A percentile compares a stretch with the other conserved stretches of the same genome.
Evolutionary conservation across 495 filamentous ascomycete species (phyloP).

Genomic region (Xanthoparmelia taractica): DNA sequence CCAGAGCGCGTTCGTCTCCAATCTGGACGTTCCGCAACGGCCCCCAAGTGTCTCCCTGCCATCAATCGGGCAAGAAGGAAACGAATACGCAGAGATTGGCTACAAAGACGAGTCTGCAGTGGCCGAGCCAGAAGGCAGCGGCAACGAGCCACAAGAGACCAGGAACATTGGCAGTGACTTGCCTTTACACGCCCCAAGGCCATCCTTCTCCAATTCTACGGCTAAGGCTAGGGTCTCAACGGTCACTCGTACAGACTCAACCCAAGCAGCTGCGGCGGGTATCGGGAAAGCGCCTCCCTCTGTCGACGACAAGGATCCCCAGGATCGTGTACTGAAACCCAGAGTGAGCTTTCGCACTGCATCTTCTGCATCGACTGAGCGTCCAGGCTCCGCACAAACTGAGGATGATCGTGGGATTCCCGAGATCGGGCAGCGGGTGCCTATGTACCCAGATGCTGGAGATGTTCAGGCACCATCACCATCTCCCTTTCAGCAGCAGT

Average conservation of each 20-base stretch:
- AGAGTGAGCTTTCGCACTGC: slow-evolving; percentile 44
- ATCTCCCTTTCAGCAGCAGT: slow-evolving; percentile 46
- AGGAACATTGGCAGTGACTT: slow-evolving; percentile 72
- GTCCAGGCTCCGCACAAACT: slow-evolving; percentile 39
- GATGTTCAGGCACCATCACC: slow-evolving; percentile 96
- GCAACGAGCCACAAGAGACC: slow-evolving; percentile 53
- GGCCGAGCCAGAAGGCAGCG: slow-evolving; percentile 38
- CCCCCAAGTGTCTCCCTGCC: slow-evolving; percentile 75
- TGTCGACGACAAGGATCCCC: slow-evolving; percentile 51
- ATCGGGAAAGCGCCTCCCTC: slow-evolving; percentile 58
- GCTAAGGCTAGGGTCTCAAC: slow-evolving; percentile 71
- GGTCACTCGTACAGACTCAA: slow-evolving; percentile 84
- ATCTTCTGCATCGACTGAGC: slow-evolving; percentile 44
- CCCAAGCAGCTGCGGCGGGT: slow-evolving; percentile 71
- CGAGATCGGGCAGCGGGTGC: slow-evolving; percentile 80
- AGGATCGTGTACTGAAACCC: slow-evolving; percentile 41
- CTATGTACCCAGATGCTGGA: slow-evolving; percentile 88
- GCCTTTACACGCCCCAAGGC: slow-evolving; percentile 84
- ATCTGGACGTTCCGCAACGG: slow-evolving; percentile 46
- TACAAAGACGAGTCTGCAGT: slow-evolving; percentile 29
- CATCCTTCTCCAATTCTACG: slow-evolving; percentile 66
- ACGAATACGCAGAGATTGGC: slow-evolving; percentile 67
- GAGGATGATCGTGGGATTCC: slow-evolving; percentile 76
- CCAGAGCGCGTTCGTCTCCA: slow-evolving; percentile 36
- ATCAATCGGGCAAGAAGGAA: slow-evolving; percentile 80